Conservation (phyloP, 1,284 basidiomycete species). For the Sphagnurus paluster region DNA sequence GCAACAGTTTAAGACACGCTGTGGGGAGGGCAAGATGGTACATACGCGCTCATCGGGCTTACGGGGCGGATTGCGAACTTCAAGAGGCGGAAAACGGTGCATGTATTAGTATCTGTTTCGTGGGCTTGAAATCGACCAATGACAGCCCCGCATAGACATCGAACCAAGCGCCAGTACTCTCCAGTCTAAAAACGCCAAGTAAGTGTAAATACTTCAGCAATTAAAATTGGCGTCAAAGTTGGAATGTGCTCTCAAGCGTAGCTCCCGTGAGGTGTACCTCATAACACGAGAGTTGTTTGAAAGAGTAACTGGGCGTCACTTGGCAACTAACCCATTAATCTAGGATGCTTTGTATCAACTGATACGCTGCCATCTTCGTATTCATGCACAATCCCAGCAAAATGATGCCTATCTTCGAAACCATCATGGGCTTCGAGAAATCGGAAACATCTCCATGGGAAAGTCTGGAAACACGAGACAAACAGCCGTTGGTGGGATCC, state of each 20-base stretch:
- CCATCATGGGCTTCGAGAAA: slow-evolving; percentile 52
- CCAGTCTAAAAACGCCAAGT: slow-evolving; percentile 37
- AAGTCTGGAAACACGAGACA: slow-evolving; percentile 20
- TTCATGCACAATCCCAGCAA: slow-evolving; percentile 30
- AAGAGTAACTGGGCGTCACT: slow-evolving; percentile 41
- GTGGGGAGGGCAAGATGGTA: slow-evolving; percentile 13
- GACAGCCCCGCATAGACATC: slow-evolving; percentile 78
- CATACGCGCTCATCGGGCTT: slow-evolving; percentile 62
- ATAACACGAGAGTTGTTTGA: slow-evolving; percentile 80
- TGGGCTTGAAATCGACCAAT: slow-evolving; percentile 69
- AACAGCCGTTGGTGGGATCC: slow-evolving; percentile 68
- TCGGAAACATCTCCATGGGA: slow-evolving; percentile 7
- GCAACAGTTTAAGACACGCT: background rate
- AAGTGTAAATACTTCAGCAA: slow-evolving; percentile 15
- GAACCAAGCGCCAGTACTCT: slow-evolving; percentile 64
- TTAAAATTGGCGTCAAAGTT: slow-evolving; percentile 8
- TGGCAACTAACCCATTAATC: slow-evolving; percentile 42
- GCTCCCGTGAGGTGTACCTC: slow-evolving; percentile 75
- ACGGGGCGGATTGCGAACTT: slow-evolving; percentile 83
- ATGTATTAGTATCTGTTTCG: slow-evolving; percentile 32
- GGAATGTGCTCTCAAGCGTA: slow-evolving; percentile 78
- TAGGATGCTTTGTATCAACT: slow-evolving; percentile 93
- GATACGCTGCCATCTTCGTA: slow-evolving; percentile 41
- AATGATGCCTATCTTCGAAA: slow-evolving; percentile 36
- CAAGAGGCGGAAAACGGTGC: slow-evolving; percentile 63